Base-by-base conservation (phyloP, 345 rosid genomes). In the Brassica incana region DNA sequence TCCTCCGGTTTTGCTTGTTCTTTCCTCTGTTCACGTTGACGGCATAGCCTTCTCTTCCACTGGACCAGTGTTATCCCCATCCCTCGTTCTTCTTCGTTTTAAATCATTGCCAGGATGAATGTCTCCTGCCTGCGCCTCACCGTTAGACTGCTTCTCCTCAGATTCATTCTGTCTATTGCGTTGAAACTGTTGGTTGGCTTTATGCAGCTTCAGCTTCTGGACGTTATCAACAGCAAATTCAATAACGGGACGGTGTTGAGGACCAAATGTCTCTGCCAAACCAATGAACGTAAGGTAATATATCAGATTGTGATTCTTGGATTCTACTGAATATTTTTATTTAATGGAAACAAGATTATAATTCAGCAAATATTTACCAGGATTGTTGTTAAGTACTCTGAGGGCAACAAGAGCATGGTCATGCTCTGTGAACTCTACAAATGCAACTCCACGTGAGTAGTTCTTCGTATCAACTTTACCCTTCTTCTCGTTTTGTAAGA, bases 321-420 rank as follows among this genome's bases (percentile, higher is more conserved):
- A 45, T 15, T 54, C 32, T 48, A 75, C n/a, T 60, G 65, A 29
- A 20, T 59, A 9, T 62, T 48, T 10, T 45, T 45, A 35, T 35
- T 35, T 0, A 35, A 35, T 35, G 1, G 6, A 35, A 35, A 36
- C 30, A 29, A 29, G 30, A 29, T 29, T 25, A 25, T 36, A 7
- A 38, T 73, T 29, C 29, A 8, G 52, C 20, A 25, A 65, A 6
- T 2, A 38, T 14, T 54, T 90, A 91, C 95, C 92, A 10, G 97
- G 99, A 83, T 93, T 89, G 69, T 95, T 95, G 76, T 95, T 95
- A 74, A 89, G 92, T 80, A 95, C 97, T 86, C 98, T 87, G 65
- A 93, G 80, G 76, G 98, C 97, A 67, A 91, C 98, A 70, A 91
- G 94, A 35, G 98, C 97, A 71, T 95, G 99, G 68, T 93, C 85